These are phyloP conservation scores for Hirschioporus abietinus DNA, from an alignment of 768 basidiomycete genomes.

Conservation along the genomic window DNA sequence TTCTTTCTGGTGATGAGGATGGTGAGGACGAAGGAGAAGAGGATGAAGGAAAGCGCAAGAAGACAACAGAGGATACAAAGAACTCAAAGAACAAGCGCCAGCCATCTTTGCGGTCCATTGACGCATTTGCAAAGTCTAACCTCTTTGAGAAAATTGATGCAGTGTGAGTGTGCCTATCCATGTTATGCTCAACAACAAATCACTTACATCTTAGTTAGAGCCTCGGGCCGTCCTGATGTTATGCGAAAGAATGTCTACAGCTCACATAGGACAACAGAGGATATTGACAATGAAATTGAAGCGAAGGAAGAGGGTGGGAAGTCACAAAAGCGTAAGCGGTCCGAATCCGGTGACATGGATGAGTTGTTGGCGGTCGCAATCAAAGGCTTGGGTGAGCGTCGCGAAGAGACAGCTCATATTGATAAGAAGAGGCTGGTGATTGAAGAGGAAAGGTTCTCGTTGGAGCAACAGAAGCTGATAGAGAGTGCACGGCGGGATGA, in stretches of 20 bases:
- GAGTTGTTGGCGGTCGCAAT: conserved; percentile 1
- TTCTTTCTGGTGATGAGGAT: too few species aligned
- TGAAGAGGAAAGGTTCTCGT: too few species aligned
- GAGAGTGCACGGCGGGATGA: too few species aligned
- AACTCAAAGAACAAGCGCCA: background rate
- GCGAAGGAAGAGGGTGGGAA: conserved; percentile 5
- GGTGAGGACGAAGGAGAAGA: too few species aligned
- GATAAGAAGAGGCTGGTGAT: too few species aligned
- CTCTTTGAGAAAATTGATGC: conserved; percentile 11
- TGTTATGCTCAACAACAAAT: background rate
- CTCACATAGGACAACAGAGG: conserved; percentile 1
- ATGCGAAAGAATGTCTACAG: background rate
- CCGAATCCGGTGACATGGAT: conserved; percentile 3
- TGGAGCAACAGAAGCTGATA: too few species aligned
- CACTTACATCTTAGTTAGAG: too few species aligned
- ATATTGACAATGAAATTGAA: background rate
- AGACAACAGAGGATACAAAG: background rate
- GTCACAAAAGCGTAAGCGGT: background rate
- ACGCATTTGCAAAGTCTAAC: conserved; percentile 9
- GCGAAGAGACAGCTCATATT: too few species aligned
- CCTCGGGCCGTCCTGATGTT: too few species aligned
- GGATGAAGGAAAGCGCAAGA: background rate
- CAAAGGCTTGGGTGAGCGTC: too few species aligned
- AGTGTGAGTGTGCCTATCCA: too few species aligned
- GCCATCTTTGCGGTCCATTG: background rate